Evolutionary conservation across 1,284 basidiomycete genomes (phyloP).

Genomic region (Termitomyces sp.): DNA sequence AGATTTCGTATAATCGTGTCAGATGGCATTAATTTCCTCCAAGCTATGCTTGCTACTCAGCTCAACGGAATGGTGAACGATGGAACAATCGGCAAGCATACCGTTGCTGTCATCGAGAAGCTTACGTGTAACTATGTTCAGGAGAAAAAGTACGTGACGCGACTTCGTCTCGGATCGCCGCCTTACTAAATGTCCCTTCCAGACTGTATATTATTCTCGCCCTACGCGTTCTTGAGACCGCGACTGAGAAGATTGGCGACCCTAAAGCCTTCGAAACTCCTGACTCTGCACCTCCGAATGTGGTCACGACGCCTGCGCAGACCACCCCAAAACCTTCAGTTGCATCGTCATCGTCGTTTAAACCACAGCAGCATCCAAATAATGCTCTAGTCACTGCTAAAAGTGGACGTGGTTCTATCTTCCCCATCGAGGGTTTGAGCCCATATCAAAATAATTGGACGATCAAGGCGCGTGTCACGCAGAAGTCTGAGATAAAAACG

Average conservation of each 20-base stretch:
- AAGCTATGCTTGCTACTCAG: constrained; percentile 94
- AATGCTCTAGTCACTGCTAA: constrained; percentile 20
- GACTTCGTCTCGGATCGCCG: neutral
- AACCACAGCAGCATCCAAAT: constrained; percentile 14
- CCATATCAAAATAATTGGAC: constrained; percentile 99
- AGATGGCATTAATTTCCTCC: constrained; percentile 80
- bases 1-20: constrained; percentile 73
- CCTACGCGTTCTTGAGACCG: constrained; percentile 50
- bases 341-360: constrained; percentile 19
- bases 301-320: constrained; percentile 20
- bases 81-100: constrained; percentile 66
- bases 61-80: constrained; percentile 76
- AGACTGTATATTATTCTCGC: constrained; percentile 86
- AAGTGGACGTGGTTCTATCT: constrained; percentile 30
- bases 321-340: constrained; percentile 22
- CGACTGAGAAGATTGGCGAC: constrained; percentile 70
- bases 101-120: constrained; percentile 71
- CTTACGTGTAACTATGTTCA: constrained; percentile 85
- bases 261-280: constrained; percentile 45
- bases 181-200: constrained; percentile 12
- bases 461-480: constrained; percentile 91
- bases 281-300: constrained; percentile 18
- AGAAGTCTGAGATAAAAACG: constrained; percentile 85
- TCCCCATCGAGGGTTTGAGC: constrained; percentile 92
- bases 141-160: constrained; percentile 64